Evolutionary conservation across 2,329 filamentous ascomycete genomes (phyloP).

Genomic region (Fusarium domesticum): DNA sequence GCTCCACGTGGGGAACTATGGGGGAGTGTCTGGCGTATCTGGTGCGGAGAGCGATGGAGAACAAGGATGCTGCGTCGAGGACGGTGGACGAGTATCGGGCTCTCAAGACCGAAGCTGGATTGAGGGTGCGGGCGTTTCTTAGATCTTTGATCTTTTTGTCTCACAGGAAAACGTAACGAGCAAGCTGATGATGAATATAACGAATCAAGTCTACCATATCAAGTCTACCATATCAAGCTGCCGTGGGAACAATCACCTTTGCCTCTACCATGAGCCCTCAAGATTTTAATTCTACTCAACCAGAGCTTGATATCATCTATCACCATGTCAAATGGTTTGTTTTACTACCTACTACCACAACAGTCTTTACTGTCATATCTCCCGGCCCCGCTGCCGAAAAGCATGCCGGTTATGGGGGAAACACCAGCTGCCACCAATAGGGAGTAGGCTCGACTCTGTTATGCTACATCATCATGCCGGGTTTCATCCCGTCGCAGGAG

Average conservation of each 20-base stretch:
- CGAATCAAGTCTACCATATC: too few species aligned
- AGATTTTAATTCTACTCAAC: too few species aligned
- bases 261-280: too few species aligned
- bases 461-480: background rate
- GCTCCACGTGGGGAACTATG: conserved; percentile 39
- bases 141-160: conserved; percentile 12
- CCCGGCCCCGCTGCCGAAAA: background rate
- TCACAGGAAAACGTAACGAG: conserved; percentile 1
- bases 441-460: background rate
- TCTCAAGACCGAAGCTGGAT: conserved; percentile 30
- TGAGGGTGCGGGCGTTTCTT: conserved; percentile 35
- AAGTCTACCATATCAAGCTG: too few species aligned
- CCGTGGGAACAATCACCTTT: too few species aligned
- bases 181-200: background rate
- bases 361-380: too few species aligned
- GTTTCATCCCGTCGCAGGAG: background rate
- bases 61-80: conserved; percentile 36
- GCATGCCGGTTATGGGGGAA: background rate
- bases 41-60: conserved; percentile 38
- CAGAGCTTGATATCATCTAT: too few species aligned
- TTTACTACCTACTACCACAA: too few species aligned
- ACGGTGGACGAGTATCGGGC: conserved; percentile 32
- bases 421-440: background rate
- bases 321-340: too few species aligned
- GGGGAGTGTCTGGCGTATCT: conserved; percentile 40